Evolutionary conservation across 2,329 filamentous ascomycete genomes (phyloP).

Genomic region (Colletotrichum sp.): DNA sequence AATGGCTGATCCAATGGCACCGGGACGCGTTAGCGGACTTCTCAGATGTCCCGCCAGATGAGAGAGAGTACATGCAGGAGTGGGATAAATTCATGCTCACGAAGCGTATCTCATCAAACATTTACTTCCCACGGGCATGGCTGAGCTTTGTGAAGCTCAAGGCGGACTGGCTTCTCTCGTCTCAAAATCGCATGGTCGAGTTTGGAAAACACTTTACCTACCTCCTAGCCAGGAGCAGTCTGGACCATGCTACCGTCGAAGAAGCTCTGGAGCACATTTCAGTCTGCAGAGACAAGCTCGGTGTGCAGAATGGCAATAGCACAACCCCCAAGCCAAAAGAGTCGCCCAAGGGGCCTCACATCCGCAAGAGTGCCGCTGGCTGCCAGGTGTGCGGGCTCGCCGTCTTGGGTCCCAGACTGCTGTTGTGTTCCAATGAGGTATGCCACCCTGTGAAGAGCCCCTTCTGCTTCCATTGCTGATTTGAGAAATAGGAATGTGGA

Average conservation of each 20-base stretch:
- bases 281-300: constrained; percentile 39
- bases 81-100: constrained; percentile 63
- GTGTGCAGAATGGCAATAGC: constrained; percentile 1
- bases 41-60: constrained; percentile 56
- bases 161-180: constrained; percentile 56
- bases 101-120: constrained; percentile 55
- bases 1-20: constrained; percentile 65
- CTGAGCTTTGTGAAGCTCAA: constrained; percentile 56
- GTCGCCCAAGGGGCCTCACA: constrained; percentile 37
- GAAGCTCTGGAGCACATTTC: constrained; percentile 49
- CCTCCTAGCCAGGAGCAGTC: constrained; percentile 52
- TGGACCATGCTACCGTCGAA: constrained; percentile 49
- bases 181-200: constrained; percentile 53
- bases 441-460: constrained; percentile 19
- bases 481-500: constrained; percentile 40
- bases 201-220: constrained; percentile 60
- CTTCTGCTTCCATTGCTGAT: background rate
- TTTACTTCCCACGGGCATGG: constrained; percentile 58
- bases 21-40: constrained; percentile 63
- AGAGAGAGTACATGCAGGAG: constrained; percentile 63
- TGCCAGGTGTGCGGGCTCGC: constrained; percentile 53
- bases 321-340: constrained; percentile 24
- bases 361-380: constrained; percentile 48
- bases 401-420: constrained; percentile 50
- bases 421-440: constrained; percentile 58